Base-by-base conservation (phyloP, 805 yeast genomes). In the Teunomyces aglyptinius region DNA sequence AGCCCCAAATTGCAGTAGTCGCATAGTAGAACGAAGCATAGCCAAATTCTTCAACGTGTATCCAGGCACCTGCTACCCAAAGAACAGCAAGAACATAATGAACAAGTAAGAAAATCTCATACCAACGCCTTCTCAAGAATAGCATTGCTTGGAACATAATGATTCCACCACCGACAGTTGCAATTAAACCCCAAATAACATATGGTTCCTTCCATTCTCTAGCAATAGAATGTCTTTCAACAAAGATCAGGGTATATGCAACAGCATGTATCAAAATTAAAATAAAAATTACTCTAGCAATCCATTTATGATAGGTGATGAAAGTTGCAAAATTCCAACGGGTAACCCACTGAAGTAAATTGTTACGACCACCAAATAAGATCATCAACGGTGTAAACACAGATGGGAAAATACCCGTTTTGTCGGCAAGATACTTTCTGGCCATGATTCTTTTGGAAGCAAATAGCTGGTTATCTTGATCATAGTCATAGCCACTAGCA, bases 71-170 rank as follows among this genome's bases (percentile, higher is more conserved):
- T n/a, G 61, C 59, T 11, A 78, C 55, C 47, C 77, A 78, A 4
- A 67, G 50, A 4, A 73, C 63, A 3, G 82, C 89, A 38, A 85
- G 57, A 1, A 75, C 47, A 42, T 85, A 77, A 57, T 87, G 95
- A 11, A 73, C 42, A n/a, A 74, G 55, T 29, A 83, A 59, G 64
- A 87, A 83, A 6, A 71, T 46, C 52, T 79, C 84, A 54, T 80
- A 80, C 60, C 71, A 73, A 28, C 60, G 60, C 45, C 76, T 65
- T 46, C 84, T 66, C 42, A 79, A 61, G 32, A 66, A 64, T 50
- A 75, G 64, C 22, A 77, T 54, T 0, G 78, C 77, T 47, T 77
- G 82, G 15, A 77, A 47, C 43, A 77, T 51, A n/a, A 78, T 67
- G 3, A 64, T 45, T 3, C 70, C 52, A 1, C 80, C 79, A 7